These are phyloP conservation scores for Hyaloperonospora brassicae DNA, from an alignment of 352 stramenopile species.

Conservation along the genomic window DNA sequence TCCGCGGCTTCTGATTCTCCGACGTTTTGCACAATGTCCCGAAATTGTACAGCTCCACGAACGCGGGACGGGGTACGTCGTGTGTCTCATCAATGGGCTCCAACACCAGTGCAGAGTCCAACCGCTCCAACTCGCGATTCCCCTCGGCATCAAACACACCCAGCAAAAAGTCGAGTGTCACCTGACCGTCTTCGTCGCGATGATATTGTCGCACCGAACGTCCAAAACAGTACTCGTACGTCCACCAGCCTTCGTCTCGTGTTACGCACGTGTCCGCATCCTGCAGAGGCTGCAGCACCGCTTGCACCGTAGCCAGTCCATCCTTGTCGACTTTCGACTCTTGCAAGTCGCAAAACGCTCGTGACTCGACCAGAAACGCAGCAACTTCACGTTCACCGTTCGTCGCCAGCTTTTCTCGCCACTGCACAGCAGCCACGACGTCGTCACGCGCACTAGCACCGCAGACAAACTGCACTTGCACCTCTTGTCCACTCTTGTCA, in stretches of 20 bases:
- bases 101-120: slow-evolving; percentile 41
- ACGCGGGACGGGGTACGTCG: slow-evolving; percentile 56
- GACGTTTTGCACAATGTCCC: slow-evolving; percentile 73
- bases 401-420: slow-evolving; percentile 12
- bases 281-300: slow-evolving; percentile 43
- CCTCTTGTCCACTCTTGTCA: slow-evolving; percentile 13
- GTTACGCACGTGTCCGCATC: slow-evolving; percentile 57
- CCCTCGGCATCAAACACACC: slow-evolving; percentile 41
- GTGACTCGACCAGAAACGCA: slow-evolving; percentile 56
- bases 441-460: slow-evolving; percentile 37
- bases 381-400: slow-evolving; percentile 13
- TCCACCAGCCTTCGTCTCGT: slow-evolving; percentile 78
- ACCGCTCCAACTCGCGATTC: slow-evolving; percentile 43
- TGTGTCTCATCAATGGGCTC: slow-evolving; percentile 78
- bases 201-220: slow-evolving; percentile 67
- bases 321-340: slow-evolving; percentile 39
- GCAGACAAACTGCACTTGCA: slow-evolving; percentile 73
- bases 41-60: slow-evolving; percentile 57
- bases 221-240: slow-evolving; percentile 79
- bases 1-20: slow-evolving; percentile 45
- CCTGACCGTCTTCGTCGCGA: slow-evolving; percentile 48
- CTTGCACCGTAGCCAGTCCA: slow-evolving; percentile 42
- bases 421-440: slow-evolving; percentile 37
- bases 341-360: slow-evolving; percentile 57
- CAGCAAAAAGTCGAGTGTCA: slow-evolving; percentile 64